Conservation (phyloP, 2,329 filamentous ascomycete genomes). For the Fusarium albidum region DNA sequence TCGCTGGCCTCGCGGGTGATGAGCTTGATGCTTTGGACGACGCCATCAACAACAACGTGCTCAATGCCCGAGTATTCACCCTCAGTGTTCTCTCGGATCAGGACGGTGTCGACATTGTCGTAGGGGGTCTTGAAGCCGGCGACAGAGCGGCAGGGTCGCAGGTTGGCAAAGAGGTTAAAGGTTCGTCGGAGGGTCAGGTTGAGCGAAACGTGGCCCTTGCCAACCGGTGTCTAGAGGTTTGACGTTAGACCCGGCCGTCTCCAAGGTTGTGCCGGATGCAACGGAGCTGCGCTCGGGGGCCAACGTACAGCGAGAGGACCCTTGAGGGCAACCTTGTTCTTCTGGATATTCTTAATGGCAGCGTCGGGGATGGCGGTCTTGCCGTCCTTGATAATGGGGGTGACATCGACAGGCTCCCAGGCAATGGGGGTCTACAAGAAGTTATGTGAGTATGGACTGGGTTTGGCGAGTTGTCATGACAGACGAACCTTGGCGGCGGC, state of each 20-base stretch:
- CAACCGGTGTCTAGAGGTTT: slow-evolving; percentile 78
- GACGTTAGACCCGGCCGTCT: slow-evolving; percentile 23
- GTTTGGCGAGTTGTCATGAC: slow-evolving; percentile 40
- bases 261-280: slow-evolving; percentile 9
- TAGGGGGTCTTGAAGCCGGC: slow-evolving; percentile 98
- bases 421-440: slow-evolving; percentile 78
- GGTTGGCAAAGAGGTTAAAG: slow-evolving; percentile 99
- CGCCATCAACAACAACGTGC: slow-evolving; percentile 96
- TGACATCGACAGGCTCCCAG: slow-evolving; percentile 98
- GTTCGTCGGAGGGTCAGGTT: slow-evolving; percentile 98
- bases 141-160: slow-evolving; percentile 96
- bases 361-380: slow-evolving; percentile 94
- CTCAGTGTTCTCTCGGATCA: slow-evolving; percentile 99
- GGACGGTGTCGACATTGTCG: slow-evolving; percentile 93
- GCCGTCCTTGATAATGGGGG: slow-evolving; percentile 90
- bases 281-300: slow-evolving; percentile 16
- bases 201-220: slow-evolving; percentile 98
- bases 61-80: slow-evolving; percentile 99
- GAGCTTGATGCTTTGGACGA: slow-evolving; percentile 99
- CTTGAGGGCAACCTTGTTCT: slow-evolving; percentile 98
- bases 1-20: slow-evolving; percentile 95
- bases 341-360: slow-evolving; percentile 91
- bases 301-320: slow-evolving; percentile 87
- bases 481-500: slow-evolving; percentile 83
- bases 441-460: slow-evolving; percentile 36